A percentile compares a stretch with the other conserved stretches of the same genome.
Evolutionary conservation across 176 grass and related monocot genomes (phyloP).

Genomic region (Cymbopogon citratus): DNA sequence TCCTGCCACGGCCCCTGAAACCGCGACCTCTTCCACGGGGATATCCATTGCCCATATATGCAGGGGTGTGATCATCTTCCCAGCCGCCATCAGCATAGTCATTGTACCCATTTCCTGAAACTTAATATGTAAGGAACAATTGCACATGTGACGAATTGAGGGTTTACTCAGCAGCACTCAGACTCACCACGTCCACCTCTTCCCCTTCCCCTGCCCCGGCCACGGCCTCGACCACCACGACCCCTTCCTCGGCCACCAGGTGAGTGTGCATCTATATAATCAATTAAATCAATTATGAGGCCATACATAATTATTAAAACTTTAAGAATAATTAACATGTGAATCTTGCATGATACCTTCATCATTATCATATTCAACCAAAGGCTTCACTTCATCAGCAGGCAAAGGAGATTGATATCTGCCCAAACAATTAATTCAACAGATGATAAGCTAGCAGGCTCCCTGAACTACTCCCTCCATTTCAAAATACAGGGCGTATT

Average conservation of each 20-base stretch:
- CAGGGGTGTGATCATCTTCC: slow-evolving; percentile 47
- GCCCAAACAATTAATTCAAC: slow-evolving; percentile 28
- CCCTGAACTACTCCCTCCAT: not conserved
- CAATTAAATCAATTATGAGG: slow-evolving; percentile 22
- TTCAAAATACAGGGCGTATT: not conserved
- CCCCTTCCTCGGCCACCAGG: slow-evolving; percentile 71
- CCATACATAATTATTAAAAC: not conserved
- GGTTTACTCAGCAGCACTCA: slow-evolving; percentile 8
- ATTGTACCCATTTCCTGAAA: slow-evolving; percentile 54
- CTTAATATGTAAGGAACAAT: slow-evolving; percentile 16
- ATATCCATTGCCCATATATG: slow-evolving; percentile 48
- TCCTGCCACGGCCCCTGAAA: slow-evolving; percentile 50
- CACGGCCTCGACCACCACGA: slow-evolving; percentile 54
- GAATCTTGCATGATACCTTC: slow-evolving; percentile 46
- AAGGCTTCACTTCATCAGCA: slow-evolving; percentile 66
- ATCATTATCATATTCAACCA: slow-evolving; percentile 79
- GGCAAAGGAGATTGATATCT: slow-evolving; percentile 97
- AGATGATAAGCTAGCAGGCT: not conserved
- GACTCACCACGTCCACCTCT: slow-evolving; percentile 47
- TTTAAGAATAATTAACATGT: not conserved
- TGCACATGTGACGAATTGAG: not conserved
- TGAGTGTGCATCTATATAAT: slow-evolving; percentile 60
- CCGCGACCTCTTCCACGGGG: slow-evolving; percentile 54
- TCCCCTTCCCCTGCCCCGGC: slow-evolving; percentile 42
- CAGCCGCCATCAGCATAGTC: slow-evolving; percentile 51